phyloP scores from a whole-genome alignment of 352 stramenopile species.

The Aphanomyces invadans region DNA sequence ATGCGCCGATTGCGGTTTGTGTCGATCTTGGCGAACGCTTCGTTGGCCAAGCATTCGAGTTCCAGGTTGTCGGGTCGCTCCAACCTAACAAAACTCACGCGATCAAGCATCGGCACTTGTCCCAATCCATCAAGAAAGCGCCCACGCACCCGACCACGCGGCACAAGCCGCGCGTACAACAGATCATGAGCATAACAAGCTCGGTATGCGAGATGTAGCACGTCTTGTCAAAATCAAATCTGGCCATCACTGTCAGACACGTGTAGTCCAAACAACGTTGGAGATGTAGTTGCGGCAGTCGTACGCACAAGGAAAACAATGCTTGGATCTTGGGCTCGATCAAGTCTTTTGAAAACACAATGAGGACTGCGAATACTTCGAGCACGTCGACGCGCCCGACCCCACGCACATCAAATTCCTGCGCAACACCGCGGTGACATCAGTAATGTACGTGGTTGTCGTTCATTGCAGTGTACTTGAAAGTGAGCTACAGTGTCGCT shows the following conservation, averaged over 20 bases:
- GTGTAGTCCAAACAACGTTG: no score
- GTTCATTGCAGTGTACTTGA: slow-evolving; percentile 48
- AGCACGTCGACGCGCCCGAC: slow-evolving; percentile 49
- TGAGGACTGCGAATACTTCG: slow-evolving; percentile 66
- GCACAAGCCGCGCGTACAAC: slow-evolving; percentile 58
- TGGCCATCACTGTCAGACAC: no score
- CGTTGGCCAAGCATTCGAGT: slow-evolving; percentile 42
- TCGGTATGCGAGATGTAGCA: slow-evolving; percentile 56
- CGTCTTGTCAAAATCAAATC: slow-evolving; percentile 74
- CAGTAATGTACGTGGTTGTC: neutral
- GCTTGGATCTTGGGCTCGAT: slow-evolving; percentile 63
- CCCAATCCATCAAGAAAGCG: neutral
- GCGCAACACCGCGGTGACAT: slow-evolving; percentile 4
- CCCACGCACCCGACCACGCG: slow-evolving; percentile 39
- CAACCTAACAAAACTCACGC: slow-evolving; percentile 23
- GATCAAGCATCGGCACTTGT: no score
- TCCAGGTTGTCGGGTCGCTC: slow-evolving; percentile 42
- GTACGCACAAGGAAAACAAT: slow-evolving; percentile 50
- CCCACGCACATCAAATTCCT: neutral
- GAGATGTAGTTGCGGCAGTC: no score
- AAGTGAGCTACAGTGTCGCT: slow-evolving; percentile 63
- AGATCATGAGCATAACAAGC: slow-evolving; percentile 64
- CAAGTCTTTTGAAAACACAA: slow-evolving; percentile 56
- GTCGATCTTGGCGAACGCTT: slow-evolving; percentile 52
- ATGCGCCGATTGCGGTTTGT: slow-evolving; percentile 46